Base-by-base conservation (phyloP, 2,329 filamentous ascomycete genomes). In the Colletotrichum tofieldiae region DNA sequence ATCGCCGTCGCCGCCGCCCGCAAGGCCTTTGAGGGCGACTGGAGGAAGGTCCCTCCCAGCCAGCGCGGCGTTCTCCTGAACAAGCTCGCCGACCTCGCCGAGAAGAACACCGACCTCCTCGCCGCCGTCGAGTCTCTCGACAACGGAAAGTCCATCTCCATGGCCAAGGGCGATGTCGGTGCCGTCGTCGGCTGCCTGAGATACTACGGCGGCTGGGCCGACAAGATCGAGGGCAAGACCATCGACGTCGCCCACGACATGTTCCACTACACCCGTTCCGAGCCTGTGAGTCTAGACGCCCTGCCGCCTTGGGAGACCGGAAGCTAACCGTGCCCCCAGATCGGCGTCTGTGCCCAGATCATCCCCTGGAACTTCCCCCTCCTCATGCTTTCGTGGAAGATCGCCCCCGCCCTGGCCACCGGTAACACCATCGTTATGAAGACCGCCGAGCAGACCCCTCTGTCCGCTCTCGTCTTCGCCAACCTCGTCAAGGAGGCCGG, bases 281-380 rank as follows among this genome's bases (percentile, higher is more conserved):
- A 97, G 88, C 93, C 94, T 12, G 86, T 89, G 80, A 77, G 87
- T 55, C 20, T 35, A 5, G 18, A 23, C 18, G 47, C 26, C 2
- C 29, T 18, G 11, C 52, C 2, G 2, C 14, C 11, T 18, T 9
- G n/a, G n/a, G 23, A 26, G 20, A 16, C 14, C 32, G 18, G 6
- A 5, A 23, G 32, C 59, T 61, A 37, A 61, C 20, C 20, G n/a
- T 23, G 16, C 32, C 20, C 7, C 18, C 61, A 89, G 87, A 86
- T 93, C 75, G 93, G 93, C 82, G 93, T 95, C 72, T 95, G 94
- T 82, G 94, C 92, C 79, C 94, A 96, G 83, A 95, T 96, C 80
- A 96, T 96, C 78, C 94, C 94, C 74, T 95, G 93, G 93, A 96
- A 96, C 87, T 96, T 94, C 85, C 93, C 93, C 9, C 85, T 96